A percentile compares a stretch with the other conserved stretches of the same genome.
Evolutionary conservation across 345 rosid species (phyloP).

Genomic region (Populus tremula): DNA sequence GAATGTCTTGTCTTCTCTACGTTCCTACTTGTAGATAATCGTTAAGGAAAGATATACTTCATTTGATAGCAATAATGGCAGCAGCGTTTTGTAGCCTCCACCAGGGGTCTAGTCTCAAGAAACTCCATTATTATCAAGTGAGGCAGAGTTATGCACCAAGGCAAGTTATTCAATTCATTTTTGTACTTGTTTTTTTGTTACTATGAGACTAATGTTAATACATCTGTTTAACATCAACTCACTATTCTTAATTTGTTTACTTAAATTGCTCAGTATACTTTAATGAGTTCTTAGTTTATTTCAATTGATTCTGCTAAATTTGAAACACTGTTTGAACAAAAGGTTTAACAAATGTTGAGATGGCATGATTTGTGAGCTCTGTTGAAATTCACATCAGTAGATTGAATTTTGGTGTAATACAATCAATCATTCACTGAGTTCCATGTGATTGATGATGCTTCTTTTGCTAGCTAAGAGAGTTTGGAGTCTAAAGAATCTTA

Average conservation of each 20-base stretch:
- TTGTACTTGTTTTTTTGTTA: background rate
- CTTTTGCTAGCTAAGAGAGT: too few relatives aligned
- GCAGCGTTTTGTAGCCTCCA: background rate
- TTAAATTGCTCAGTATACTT: background rate
- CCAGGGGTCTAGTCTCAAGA: background rate
- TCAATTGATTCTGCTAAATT: background rate
- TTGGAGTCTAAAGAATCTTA: too few relatives aligned
- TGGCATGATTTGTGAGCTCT: background rate
- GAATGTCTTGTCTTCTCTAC: background rate
- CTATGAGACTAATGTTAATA: too few relatives aligned
- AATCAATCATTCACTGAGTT: too few relatives aligned
- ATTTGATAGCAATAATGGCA: background rate
- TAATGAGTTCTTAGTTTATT: background rate
- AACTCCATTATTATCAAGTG: background rate
- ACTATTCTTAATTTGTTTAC: too few relatives aligned
- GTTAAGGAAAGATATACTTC: background rate
- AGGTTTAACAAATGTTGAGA: background rate
- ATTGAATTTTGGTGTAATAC: background rate
- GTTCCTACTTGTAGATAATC: background rate
- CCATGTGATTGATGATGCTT: too few relatives aligned
- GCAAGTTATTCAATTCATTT: background rate
- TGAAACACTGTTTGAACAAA: background rate
- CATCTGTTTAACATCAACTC: too few relatives aligned
- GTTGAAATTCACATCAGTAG: background rate
- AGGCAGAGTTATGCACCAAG: conserved; percentile 1